A percentile compares a stretch with the other conserved stretches of the same genome.
Evolutionary conservation across 352 stramenopile species (phyloP).

Genomic region (Peronosclerospora sorghi): DNA sequence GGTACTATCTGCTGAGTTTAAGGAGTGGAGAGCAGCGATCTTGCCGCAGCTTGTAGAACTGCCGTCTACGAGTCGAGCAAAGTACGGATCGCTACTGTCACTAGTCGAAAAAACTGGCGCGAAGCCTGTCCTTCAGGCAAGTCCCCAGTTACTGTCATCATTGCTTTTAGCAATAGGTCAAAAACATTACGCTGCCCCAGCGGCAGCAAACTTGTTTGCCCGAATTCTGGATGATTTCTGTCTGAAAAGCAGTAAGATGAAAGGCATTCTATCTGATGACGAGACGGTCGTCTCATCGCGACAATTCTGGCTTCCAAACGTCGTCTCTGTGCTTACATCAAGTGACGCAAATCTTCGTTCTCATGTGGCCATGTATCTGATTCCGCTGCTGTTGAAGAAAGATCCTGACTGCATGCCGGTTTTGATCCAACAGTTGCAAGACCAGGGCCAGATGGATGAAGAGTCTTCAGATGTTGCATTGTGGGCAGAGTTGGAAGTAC

Average conservation of each 20-base stretch:
- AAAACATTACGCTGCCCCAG: constrained; percentile 55
- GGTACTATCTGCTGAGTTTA: constrained; percentile 24
- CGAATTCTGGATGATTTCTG: constrained; percentile 47
- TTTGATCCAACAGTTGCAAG: constrained; percentile 41
- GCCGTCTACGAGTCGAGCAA: constrained; percentile 45
- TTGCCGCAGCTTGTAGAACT: constrained; percentile 43
- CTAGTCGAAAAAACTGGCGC: constrained; percentile 38
- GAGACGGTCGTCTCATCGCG: constrained; percentile 25
- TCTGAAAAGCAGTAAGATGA: constrained; percentile 5
- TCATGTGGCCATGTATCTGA: constrained; percentile 63
- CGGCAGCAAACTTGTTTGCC: constrained; percentile 57
- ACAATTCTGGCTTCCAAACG: constrained; percentile 40
- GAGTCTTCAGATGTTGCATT: constrained; percentile 31
- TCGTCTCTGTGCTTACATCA: constrained; percentile 44
- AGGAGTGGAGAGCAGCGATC: constrained; percentile 35
- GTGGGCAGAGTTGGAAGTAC: constrained; percentile 66
- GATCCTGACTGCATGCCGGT: constrained; percentile 39
- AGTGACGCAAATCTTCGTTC: constrained; percentile 37
- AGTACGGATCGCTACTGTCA: constrained; percentile 55
- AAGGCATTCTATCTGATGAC: constrained; percentile 6
- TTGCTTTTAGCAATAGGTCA: constrained; percentile 54
- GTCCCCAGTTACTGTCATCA: constrained; percentile 39
- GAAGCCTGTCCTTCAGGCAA: constrained; percentile 28
- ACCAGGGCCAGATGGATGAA: constrained; percentile 2
- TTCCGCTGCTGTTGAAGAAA: constrained; percentile 63